Evolutionary conservation across 306 rosid species (phyloP), one percentile per base, ranked within the genome.

Genomic region (Canavalia ensiformis): DNA sequence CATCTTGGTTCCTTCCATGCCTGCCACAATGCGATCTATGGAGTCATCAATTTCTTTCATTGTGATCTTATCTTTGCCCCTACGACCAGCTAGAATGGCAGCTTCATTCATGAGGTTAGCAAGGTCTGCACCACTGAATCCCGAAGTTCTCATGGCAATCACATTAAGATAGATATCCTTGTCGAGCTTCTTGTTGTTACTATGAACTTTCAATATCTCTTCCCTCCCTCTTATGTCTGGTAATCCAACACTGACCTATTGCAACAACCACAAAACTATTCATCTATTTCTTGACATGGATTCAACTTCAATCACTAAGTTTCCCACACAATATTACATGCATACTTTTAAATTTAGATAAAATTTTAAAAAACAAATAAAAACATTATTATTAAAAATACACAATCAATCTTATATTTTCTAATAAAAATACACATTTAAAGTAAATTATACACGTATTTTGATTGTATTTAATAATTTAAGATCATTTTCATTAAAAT

Each of bases 1-100:
- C 97, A 92, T 92, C 77, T 78, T 88, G 51, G 94, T 93, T 77
- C 97, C 92, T 77, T 93, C 95, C 95, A 89, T 93, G 76, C 97
- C 97, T 0, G 95, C 97, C 25, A 92, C 90, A 7, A 92, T 92
- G 33, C 94, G 88, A 67, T 92, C 95, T 31, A 92, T 91, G 42
- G 95, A 89, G 82, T 88, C 90, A 52, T 91, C 91, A 13, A 91
- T 75, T 80, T 92, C 97, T 68, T 84, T 76, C 84, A 81, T 76
- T 45, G 90, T 88, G 84, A 91, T 89, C 80, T 71, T 81, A 55
- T 74, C 83, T 77, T 86, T 91, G 30, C 90, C 91, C 59, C 95
- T 84, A 42, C 97, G 88, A 10, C 94, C 91, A n/a, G 95, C 92
- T 69, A 92, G 90, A 85, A 92, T 92, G 52, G 95, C 95, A 1